A percentile compares a stretch with the other conserved stretches of the same genome.
Evolutionary conservation across 768 basidiomycete genomes (phyloP).

Genomic region (Favolaschia claudopus): DNA sequence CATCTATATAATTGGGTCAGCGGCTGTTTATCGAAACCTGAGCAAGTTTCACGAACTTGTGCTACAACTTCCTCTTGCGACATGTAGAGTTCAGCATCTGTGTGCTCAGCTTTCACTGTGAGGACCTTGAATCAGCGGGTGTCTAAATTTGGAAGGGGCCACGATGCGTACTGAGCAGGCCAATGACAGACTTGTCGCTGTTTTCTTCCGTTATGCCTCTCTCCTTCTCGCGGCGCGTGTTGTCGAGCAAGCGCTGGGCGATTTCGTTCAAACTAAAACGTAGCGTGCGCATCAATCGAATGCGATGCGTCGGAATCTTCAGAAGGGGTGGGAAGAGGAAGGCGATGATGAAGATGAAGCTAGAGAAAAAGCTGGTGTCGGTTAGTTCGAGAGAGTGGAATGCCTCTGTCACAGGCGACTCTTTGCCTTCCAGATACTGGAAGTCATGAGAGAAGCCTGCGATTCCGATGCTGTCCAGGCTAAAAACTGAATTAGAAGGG

Average conservation of each 20-base stretch:
- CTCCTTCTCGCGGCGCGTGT: slow-evolving; percentile 41
- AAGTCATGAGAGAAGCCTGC: slow-evolving; percentile 55
- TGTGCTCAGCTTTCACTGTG: slow-evolving; percentile 45
- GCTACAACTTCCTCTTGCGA: slow-evolving; percentile 51
- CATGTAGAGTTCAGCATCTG: slow-evolving; percentile 40
- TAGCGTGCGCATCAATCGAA: slow-evolving; percentile 32
- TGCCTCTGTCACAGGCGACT: slow-evolving; percentile 17
- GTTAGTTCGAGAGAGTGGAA: slow-evolving; percentile 12
- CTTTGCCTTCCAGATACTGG: slow-evolving; percentile 42
- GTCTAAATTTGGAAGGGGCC: not conserved
- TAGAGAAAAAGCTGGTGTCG: not conserved
- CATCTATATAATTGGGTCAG: too few relatives aligned
- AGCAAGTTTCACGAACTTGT: too few relatives aligned
- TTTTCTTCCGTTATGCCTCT: slow-evolving; percentile 27
- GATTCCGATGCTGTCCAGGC: slow-evolving; percentile 42
- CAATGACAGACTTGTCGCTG: slow-evolving; percentile 47
- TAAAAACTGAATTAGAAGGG: slow-evolving; percentile 36
- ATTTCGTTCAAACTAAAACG: slow-evolving; percentile 41
- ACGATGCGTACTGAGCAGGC: slow-evolving; percentile 39
- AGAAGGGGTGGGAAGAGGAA: too few relatives aligned
- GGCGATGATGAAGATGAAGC: too few relatives aligned
- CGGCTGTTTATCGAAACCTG: too few relatives aligned
- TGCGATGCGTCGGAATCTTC: slow-evolving; percentile 39
- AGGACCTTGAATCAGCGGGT: not conserved
- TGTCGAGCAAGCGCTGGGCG: slow-evolving; percentile 39